These are phyloP conservation scores for Lactifluus subvellereus DNA, from an alignment of 768 basidiomycete species.

Conservation along the genomic window DNA sequence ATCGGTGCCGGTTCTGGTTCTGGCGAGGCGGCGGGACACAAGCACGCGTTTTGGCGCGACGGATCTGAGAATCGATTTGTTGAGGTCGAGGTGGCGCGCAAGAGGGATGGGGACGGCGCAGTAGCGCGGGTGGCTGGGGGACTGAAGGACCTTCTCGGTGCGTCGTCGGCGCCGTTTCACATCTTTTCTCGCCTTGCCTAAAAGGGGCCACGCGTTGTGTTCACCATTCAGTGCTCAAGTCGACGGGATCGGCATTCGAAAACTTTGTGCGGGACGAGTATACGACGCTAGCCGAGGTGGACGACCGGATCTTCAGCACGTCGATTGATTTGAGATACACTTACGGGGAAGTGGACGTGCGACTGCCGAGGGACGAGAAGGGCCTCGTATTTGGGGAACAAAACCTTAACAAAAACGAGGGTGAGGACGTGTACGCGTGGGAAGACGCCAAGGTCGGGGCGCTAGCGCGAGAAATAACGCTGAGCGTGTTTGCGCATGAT, in stretches of 20 bases:
- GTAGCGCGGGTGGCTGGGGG: constrained; percentile 38
- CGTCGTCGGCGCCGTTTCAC: constrained; percentile 24
- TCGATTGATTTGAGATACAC: constrained; percentile 72
- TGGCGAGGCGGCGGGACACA: constrained; percentile 44
- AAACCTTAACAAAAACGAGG: constrained; percentile 17
- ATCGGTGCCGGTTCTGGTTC: constrained; percentile 42
- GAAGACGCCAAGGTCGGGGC: constrained; percentile 48
- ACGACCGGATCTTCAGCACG: constrained; percentile 89
- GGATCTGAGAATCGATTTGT: constrained; percentile 83
- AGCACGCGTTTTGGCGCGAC: constrained; percentile 80
- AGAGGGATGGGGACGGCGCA: neutral
- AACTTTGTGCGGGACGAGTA: constrained; percentile 79
- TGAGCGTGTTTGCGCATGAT: constrained; percentile 79
- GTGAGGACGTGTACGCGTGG: constrained; percentile 40
- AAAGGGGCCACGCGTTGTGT: too few relatives aligned
- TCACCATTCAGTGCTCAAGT: constrained; percentile 68
- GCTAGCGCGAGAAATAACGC: constrained; percentile 54
- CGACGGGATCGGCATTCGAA: constrained; percentile 80
- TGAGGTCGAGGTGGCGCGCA: constrained; percentile 43
- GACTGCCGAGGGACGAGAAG: constrained; percentile 45
- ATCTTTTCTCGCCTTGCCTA: neutral
- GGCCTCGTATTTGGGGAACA: constrained; percentile 47
- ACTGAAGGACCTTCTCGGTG: constrained; percentile 75
- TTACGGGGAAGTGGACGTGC: constrained; percentile 46
- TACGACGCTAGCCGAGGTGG: constrained; percentile 76